phyloP scores from a whole-genome alignment of 2,329 filamentous ascomycete species.

The Trichophyton rubrum region DNA sequence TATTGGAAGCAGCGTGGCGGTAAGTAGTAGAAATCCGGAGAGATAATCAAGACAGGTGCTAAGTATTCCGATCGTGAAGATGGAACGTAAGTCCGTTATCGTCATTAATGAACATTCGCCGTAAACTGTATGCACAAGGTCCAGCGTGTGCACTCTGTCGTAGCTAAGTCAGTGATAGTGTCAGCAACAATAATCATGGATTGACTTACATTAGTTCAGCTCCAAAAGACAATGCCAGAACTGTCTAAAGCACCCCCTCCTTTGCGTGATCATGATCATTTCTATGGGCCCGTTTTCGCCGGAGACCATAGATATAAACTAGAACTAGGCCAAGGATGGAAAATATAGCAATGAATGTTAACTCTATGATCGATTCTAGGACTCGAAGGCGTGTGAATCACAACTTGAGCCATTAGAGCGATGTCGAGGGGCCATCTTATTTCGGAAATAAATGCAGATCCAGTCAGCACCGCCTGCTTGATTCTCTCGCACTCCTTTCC shows the following conservation, averaged over 20 bases:
- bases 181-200: background rate
- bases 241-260: background rate
- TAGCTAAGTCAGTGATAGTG: background rate
- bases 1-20: background rate
- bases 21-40: background rate
- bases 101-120: background rate
- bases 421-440: background rate
- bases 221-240: background rate
- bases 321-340: background rate
- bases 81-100: background rate
- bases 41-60: background rate
- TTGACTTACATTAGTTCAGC: background rate
- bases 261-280: background rate
- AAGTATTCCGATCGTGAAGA: background rate
- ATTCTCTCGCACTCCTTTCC: no score
- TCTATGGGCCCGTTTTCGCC: background rate
- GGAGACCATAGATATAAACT: background rate
- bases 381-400: background rate
- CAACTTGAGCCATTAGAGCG: background rate
- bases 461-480: background rate
- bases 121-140: background rate
- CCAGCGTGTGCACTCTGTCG: background rate
- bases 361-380: background rate
- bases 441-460: background rate
- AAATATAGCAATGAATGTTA: background rate